Percentiles rank a stretch among this genome's conserved stretches.
These are phyloP conservation scores for Sarocladiaceae sp. DNA, from an alignment of 2,329 filamentous ascomycete genomes.

Conservation along the genomic window DNA sequence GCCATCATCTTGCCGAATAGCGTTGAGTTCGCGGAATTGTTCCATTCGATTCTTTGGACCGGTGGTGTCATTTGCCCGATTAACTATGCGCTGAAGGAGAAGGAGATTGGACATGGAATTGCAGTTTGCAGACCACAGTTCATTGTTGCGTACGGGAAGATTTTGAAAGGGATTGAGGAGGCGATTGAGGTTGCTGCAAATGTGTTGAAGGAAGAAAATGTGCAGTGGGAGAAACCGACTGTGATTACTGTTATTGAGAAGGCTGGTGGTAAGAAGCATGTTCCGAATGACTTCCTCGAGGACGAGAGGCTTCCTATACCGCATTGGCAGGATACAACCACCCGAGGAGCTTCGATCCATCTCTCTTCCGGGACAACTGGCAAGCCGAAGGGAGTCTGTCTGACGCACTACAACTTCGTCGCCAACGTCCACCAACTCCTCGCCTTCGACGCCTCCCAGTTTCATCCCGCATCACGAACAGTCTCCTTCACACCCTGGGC, in stretches of 20 bases:
- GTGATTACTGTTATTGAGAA: constrained; percentile 28
- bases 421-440: constrained; percentile 52
- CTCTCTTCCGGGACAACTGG: constrained; percentile 65
- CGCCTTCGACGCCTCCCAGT: constrained; percentile 29
- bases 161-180: constrained; percentile 23
- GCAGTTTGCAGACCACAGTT: constrained; percentile 36
- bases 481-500: constrained; percentile 40
- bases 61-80: constrained; percentile 34
- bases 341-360: constrained; percentile 33
- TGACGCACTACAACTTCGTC: constrained; percentile 69
- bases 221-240: constrained; percentile 28
- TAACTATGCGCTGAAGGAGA: constrained; percentile 32
- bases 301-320: constrained; percentile 27
- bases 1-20: constrained; percentile 40
- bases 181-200: constrained; percentile 27
- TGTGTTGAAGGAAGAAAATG: constrained; percentile 20
- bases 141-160: constrained; percentile 32
- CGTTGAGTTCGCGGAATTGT: constrained; percentile 38
- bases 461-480: constrained; percentile 27
- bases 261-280: constrained; percentile 17
- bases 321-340: constrained; percentile 27
- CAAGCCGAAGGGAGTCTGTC: constrained; percentile 75
- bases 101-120: constrained; percentile 37
- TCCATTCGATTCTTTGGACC: constrained; percentile 37
- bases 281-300: constrained; percentile 29